Conservation (phyloP, 1,284 basidiomycete species). For the Cryptococcus hybrid region DNA sequence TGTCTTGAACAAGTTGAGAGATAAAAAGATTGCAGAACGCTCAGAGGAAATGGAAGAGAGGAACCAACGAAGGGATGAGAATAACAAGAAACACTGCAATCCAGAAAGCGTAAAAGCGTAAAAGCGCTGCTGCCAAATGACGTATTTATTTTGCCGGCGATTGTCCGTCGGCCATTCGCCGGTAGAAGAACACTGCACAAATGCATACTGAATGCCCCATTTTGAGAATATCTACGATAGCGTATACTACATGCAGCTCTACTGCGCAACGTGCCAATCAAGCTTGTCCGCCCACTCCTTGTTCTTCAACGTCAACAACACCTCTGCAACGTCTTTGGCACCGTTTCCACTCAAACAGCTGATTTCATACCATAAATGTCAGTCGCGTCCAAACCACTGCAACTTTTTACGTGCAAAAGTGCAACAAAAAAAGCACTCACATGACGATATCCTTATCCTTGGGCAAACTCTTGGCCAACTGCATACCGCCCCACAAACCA, state of each 20-base stretch:
- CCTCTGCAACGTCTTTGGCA: conserved; percentile 48
- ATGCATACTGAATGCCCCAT: too few species aligned
- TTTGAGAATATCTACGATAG: too few species aligned
- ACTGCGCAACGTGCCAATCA: conserved; percentile 69
- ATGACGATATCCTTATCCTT: conserved; percentile 88
- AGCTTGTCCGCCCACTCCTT: conserved; percentile 81
- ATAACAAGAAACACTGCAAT: too few species aligned
- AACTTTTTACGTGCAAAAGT: not conserved
- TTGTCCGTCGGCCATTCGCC: too few species aligned
- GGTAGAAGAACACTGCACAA: too few species aligned
- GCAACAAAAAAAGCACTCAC: conserved; percentile 55
- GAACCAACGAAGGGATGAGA: too few species aligned
- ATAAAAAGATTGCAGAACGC: not conserved
- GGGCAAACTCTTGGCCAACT: conserved; percentile 77
- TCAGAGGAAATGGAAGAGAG: too few species aligned
- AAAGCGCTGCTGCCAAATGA: too few species aligned
- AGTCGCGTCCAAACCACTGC: not conserved
- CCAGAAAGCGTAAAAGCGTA: too few species aligned
- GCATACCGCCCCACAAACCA: conserved; percentile 88
- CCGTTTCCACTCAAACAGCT: conserved; percentile 47
- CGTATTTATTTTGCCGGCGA: too few species aligned
- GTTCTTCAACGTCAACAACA: conserved; percentile 44
- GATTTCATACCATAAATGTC: not conserved
- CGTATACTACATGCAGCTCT: too few species aligned
- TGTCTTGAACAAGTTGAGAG: not conserved